phyloP scores from a whole-genome alignment of 2,329 filamentous ascomycete species.

The Apiospora marii region DNA sequence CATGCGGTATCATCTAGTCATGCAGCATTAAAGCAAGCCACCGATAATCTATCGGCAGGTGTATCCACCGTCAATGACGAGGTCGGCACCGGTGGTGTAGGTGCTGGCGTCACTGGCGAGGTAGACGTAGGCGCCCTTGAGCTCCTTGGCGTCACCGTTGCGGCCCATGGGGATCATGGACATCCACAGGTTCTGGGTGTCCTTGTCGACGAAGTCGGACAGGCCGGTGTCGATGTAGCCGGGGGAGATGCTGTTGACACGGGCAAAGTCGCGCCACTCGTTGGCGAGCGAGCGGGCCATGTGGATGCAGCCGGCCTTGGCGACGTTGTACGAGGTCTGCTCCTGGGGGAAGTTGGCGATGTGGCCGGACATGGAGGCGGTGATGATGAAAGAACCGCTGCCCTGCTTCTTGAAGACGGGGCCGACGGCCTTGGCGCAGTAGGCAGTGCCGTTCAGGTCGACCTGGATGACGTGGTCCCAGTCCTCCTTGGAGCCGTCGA shows the following conservation, averaged over 20 bases:
- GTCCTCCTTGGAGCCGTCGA: slow-evolving; percentile 62
- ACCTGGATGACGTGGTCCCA: slow-evolving; percentile 67
- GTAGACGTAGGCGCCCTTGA: slow-evolving; percentile 74
- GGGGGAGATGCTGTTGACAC: slow-evolving; percentile 67
- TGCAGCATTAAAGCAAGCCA: slow-evolving; percentile 5
- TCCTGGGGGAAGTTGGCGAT: slow-evolving; percentile 72
- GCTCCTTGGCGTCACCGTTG: slow-evolving; percentile 69
- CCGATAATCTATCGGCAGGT: slow-evolving; percentile 38
- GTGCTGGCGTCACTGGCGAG: slow-evolving; percentile 71
- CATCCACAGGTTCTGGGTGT: slow-evolving; percentile 43
- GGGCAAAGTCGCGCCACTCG: slow-evolving; percentile 70
- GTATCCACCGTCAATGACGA: slow-evolving; percentile 59
- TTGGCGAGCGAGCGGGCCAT: slow-evolving; percentile 56
- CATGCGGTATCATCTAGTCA: slow-evolving; percentile 17
- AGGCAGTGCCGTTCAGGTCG: slow-evolving; percentile 71
- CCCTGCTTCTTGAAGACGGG: slow-evolving; percentile 68
- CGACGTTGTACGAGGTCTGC: slow-evolving; percentile 68
- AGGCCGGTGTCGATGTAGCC: slow-evolving; percentile 61
- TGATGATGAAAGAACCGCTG: slow-evolving; percentile 68
- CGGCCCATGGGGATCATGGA: slow-evolving; percentile 51
- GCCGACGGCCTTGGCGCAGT: slow-evolving; percentile 67
- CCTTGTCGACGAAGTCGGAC: slow-evolving; percentile 51
- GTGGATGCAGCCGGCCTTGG: slow-evolving; percentile 59
- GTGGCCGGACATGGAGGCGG: slow-evolving; percentile 71
- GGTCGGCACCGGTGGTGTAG: slow-evolving; percentile 67